Conservation (phyloP, 768 basidiomycete species). For the Trametes maxima region DNA sequence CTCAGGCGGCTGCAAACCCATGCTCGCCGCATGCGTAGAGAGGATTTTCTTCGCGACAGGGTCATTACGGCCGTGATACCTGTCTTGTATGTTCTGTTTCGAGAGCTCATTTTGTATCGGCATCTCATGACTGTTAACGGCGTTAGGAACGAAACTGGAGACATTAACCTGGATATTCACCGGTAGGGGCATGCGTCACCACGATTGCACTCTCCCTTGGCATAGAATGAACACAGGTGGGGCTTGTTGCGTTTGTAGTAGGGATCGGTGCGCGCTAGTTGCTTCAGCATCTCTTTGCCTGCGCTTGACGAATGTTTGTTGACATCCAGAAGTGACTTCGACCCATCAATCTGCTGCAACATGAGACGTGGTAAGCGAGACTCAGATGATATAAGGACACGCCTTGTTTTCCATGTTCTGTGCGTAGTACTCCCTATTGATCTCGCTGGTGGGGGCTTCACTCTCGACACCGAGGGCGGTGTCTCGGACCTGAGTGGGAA, state of each 20-base stretch:
- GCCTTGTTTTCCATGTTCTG: slow-evolving; percentile 91
- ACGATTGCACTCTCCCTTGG: slow-evolving; percentile 92
- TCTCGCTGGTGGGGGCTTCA: slow-evolving; percentile 93
- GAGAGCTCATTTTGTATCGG: slow-evolving; percentile 80
- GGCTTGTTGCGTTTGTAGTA: slow-evolving; percentile 97
- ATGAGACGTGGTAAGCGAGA: background rate
- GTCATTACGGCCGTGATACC: slow-evolving; percentile 91
- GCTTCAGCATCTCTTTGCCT: slow-evolving; percentile 96
- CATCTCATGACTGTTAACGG: slow-evolving; percentile 75
- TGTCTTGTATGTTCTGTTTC: slow-evolving; percentile 92
- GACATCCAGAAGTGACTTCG: slow-evolving; percentile 65
- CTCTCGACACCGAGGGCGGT: slow-evolving; percentile 85
- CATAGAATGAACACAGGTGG: slow-evolving; percentile 93
- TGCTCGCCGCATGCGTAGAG: slow-evolving; percentile 70
- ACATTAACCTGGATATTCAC: slow-evolving; percentile 37
- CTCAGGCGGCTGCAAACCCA: slow-evolving; percentile 89
- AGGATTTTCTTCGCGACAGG: slow-evolving; percentile 94
- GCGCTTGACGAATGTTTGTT: slow-evolving; percentile 63
- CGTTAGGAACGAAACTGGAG: background rate
- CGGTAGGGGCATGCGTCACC: slow-evolving; percentile 92
- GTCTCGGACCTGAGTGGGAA: slow-evolving; percentile 97
- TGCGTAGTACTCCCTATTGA: slow-evolving; percentile 94
- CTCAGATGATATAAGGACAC: slow-evolving; percentile 26
- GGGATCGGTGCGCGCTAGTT: slow-evolving; percentile 91
- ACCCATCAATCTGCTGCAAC: slow-evolving; percentile 62